Base-by-base conservation (phyloP, 805 yeast species). In the Candida silvatica region DNA sequence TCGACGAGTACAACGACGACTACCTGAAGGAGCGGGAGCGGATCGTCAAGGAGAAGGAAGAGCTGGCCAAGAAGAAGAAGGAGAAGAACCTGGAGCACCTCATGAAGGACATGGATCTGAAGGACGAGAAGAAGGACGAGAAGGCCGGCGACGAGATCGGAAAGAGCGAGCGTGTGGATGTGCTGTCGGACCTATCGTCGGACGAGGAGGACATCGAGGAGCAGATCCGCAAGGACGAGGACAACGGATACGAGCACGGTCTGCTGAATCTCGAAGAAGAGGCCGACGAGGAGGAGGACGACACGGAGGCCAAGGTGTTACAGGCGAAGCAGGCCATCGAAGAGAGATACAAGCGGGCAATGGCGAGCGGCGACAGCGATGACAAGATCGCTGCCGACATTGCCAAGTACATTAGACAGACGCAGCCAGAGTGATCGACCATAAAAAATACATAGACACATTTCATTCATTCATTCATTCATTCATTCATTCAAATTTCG, bases 11-110 rank as follows among this genome's bases (percentile, higher is more conserved):
- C 56, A 76, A 86, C 39, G 75, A 77, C 40, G 88, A 67, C 48
- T 92, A 92, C 57, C 76, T 76, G 49, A 77, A 78, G 6, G 97
- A 92, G 61, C 73, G 96, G 52, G 96, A 90, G 39, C 66, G 82
- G 48, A 76, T 90, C 12, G 52, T 81, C 34, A 72, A 80, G 54
- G 76, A 81, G 44, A 83, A 86, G 51, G 83, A 81, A 46, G 80
- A 78, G 40, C 77, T 77, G 37, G 94, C 83, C 49, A 75, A 77
- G 53, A 62, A 66, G 48, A 67, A 79, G 47, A 85, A 86, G 56
- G 80, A 84, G 24, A 70, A 76, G 44, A 78, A 81, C 19, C 62
- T 92, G 48, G 66, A 71, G 31, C 69, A 77, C 42, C 64, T 92
- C 46, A 83, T 92, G 85, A 79, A 79, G 42, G 99, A 92, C 56